phyloP scores from a whole-genome alignment of 257 asterid species.

The Avicennia marina region DNA sequence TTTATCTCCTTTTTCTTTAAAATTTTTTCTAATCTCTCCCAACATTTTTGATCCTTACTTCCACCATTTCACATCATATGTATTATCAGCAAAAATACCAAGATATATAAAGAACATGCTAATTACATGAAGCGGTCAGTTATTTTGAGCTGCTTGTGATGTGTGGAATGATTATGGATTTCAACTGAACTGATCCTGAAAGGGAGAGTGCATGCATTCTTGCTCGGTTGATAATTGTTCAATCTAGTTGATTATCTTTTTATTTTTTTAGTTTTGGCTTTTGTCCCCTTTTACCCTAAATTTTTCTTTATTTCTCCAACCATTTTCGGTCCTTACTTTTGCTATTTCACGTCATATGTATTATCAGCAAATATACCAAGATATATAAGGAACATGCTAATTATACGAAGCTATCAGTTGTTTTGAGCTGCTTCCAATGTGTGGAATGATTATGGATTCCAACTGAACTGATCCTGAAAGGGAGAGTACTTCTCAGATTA shows the following conservation, averaged over 20 bases:
- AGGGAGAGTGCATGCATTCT: conserved; percentile 50
- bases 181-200: conserved; percentile 88
- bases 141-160: conserved; percentile 86
- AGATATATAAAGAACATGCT: background rate
- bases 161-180: conserved; percentile 93
- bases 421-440: conserved; percentile 87
- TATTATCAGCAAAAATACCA: background rate
- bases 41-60: no score
- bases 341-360: no score
- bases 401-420: conserved; percentile 41
- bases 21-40: no score
- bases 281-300: no score
- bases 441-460: conserved; percentile 92
- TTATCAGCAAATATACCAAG: background rate
- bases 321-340: no score
- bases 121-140: conserved; percentile 35
- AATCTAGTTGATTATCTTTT: no score
- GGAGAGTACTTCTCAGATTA: conserved; percentile 62
- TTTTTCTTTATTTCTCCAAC: no score
- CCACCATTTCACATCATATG: no score
- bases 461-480: conserved; percentile 87
- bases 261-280: no score
- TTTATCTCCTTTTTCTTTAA: no score
- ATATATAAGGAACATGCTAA: background rate
- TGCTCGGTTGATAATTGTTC: no score